Base-by-base conservation (phyloP, 495 filamentous ascomycete genomes). In the Jackrogersella multiformis region DNA sequence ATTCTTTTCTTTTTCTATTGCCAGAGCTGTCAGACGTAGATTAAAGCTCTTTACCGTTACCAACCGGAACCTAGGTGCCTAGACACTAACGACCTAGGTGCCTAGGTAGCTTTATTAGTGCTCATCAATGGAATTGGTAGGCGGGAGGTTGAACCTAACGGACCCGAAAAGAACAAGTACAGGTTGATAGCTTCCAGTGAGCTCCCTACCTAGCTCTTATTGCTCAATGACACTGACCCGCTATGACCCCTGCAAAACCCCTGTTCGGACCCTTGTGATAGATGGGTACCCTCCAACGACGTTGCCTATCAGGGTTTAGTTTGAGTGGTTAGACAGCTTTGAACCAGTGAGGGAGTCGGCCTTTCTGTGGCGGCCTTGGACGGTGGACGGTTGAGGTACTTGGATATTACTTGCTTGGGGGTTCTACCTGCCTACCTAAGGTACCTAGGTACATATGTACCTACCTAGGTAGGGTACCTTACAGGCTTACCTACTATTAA, bases 231-330 rank as follows among this genome's bases (percentile, higher is more conserved):
- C 21, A 64, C 32, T 18, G 61, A 65, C 67, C 67, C 56, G 51
- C 67, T 53, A 59, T 6, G 39, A 41, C 55, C 66, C 54, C 54
- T 63, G 59, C 36, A 7, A 9, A 39, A 24, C 51, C 61, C 60
- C 60, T 64, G 60, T 69, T 9, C 9, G 18, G n/a, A 42, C 41
- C 56, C 52, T 18, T 65, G 67, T 57, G 52, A 70, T 65, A 69
- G 61, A 56, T 35, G 26, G 41, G 35, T 60, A 49, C 55, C 53
- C 59, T 68, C 54, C 45, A 68, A 46, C 60, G 39, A 64, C n/a
- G 39, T 49, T 59, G 35, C 67, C 67, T 65, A 65, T 70, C 67
- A 28, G 48, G 51, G 67, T 53, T 70, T 70, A 70, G 67, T 38
- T 46, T 18, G 30, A 44, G 61, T 70, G 61, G 36, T 65, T 65